Conservation (phyloP, 2,329 filamentous ascomycete species). For the Colletotrichum costaricense region DNA sequence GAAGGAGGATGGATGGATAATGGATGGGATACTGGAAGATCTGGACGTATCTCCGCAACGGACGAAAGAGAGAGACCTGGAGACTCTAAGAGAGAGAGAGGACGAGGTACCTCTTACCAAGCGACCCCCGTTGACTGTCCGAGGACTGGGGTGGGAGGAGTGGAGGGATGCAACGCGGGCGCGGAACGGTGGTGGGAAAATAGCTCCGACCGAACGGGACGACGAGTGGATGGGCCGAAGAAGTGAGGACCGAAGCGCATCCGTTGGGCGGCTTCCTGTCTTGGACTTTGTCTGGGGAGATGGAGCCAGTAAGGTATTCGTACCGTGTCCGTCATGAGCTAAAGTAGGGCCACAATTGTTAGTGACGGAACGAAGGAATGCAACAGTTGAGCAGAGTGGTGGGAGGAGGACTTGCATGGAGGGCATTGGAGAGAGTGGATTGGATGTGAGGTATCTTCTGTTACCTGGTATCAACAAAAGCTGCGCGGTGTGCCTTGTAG, state of each 20-base stretch:
- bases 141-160: neutral
- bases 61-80: neutral
- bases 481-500: no score
- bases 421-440: no score
- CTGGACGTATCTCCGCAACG: neutral
- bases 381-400: neutral
- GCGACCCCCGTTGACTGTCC: neutral
- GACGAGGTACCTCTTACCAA: neutral
- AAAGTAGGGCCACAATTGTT: conserved; percentile 1
- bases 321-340: conserved; percentile 24
- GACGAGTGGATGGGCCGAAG: conserved; percentile 29
- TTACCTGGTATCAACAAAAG: no score
- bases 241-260: conserved; percentile 32
- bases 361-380: conserved; percentile 3
- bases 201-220: conserved; percentile 34
- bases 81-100: neutral
- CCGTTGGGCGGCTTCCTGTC: conserved; percentile 14
- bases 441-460: neutral
- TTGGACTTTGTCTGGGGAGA: neutral
- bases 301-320: neutral
- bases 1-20: neutral
- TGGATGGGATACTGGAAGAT: neutral
- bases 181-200: conserved; percentile 15
- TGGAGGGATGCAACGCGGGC: conserved; percentile 6
- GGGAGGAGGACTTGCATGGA: neutral